Evolutionary conservation across 1,139 yeast species (phyloP).

Genomic region (Kodamaea suecica): DNA sequence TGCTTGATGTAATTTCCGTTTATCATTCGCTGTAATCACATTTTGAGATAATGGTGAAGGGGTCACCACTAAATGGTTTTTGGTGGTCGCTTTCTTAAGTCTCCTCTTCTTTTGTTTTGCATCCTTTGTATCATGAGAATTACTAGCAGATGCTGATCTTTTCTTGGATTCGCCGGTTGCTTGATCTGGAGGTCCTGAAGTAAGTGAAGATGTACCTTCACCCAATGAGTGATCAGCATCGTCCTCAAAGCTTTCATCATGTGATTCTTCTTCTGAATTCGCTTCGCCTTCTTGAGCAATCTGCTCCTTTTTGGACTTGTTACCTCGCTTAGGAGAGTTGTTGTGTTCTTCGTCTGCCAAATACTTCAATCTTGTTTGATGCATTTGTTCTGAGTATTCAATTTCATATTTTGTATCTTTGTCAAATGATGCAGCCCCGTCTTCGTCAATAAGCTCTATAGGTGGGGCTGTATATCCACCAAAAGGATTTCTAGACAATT

Average conservation of each 20-base stretch:
- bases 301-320: constrained; percentile 30
- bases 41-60: constrained; percentile 20
- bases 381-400: constrained; percentile 70
- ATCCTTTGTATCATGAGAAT: background rate
- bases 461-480: constrained; percentile 51
- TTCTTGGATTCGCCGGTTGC: constrained; percentile 9
- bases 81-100: constrained; percentile 5
- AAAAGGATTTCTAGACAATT: constrained; percentile 63
- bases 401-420: constrained; percentile 70
- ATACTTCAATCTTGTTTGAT: constrained; percentile 55
- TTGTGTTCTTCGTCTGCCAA: constrained; percentile 47
- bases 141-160: constrained; percentile 10
- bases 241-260: constrained; percentile 6
- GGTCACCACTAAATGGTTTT: constrained; percentile 8
- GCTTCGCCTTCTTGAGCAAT: constrained; percentile 11
- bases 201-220: background rate
- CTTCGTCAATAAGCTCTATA: constrained; percentile 38
- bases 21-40: constrained; percentile 11
- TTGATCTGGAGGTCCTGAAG: background rate
- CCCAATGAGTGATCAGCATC: constrained; percentile 4
- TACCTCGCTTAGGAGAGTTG: constrained; percentile 33
- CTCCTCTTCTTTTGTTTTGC: constrained; percentile 9
- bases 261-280: constrained; percentile 12
- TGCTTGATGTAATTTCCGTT: background rate
- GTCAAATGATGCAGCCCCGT: constrained; percentile 48